phyloP scores from a whole-genome alignment of 257 asterid genomes.

The Primulina tabacum region DNA sequence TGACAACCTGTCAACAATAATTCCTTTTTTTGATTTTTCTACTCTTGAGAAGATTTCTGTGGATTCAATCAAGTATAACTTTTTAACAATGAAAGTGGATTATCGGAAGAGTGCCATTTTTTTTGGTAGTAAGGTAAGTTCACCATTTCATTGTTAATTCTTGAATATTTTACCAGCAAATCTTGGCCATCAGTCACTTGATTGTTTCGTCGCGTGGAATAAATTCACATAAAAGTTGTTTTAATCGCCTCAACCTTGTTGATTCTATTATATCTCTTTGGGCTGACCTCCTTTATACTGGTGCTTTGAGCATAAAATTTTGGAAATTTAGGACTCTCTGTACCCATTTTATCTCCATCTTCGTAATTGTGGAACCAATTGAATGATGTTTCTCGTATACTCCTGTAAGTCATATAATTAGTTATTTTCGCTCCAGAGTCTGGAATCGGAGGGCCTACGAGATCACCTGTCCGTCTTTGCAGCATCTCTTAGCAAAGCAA shows the following conservation, averaged over 20 bases:
- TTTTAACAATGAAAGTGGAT: conserved; percentile 69
- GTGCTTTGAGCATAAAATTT: neutral
- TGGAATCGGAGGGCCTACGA: conserved; percentile 72
- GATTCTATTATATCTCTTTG: no score
- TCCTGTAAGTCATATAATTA: neutral
- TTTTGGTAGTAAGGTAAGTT: conserved; percentile 70
- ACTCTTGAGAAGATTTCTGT: conserved; percentile 77
- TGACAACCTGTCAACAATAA: conserved; percentile 57
- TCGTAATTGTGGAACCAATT: neutral
- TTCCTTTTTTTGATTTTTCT: conserved; percentile 73
- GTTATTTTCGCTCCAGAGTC: conserved; percentile 43
- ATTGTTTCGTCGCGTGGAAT: no score
- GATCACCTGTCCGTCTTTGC: conserved; percentile 64
- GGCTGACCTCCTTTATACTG: no score
- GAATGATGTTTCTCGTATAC: neutral
- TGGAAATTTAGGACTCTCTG: neutral
- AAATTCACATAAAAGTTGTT: no score
- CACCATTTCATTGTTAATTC: conserved; percentile 10
- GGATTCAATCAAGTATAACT: conserved; percentile 73
- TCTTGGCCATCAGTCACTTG: no score
- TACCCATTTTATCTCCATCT: neutral
- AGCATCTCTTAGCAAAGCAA: conserved; percentile 60
- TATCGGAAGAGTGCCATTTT: conserved; percentile 69
- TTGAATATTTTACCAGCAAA: neutral
- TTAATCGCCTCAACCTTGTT: no score